These are phyloP conservation scores for Dactylellina cionopaga DNA, from an alignment of 2,329 filamentous ascomycete species.

Conservation along the genomic window DNA sequence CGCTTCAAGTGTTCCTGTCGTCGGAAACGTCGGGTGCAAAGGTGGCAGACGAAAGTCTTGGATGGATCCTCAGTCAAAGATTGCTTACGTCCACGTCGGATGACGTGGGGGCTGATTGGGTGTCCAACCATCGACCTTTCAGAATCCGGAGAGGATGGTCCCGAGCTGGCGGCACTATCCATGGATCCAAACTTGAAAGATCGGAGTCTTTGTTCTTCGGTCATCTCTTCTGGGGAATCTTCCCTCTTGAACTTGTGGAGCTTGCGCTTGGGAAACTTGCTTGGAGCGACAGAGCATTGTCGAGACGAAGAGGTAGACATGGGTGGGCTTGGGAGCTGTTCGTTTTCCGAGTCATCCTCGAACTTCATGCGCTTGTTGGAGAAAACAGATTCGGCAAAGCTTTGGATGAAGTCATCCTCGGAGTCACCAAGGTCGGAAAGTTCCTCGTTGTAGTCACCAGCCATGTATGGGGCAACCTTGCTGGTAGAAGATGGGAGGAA, in stretches of 20 bases:
- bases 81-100: slow-evolving; percentile 96
- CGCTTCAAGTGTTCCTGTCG: slow-evolving; percentile 98
- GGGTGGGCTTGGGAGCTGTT: slow-evolving; percentile 50
- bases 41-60: slow-evolving; percentile 96
- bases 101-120: slow-evolving; percentile 67
- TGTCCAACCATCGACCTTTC: slow-evolving; percentile 44
- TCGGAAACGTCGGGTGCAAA: slow-evolving; percentile 96
- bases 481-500: slow-evolving; percentile 43
- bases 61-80: slow-evolving; percentile 96
- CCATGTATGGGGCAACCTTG: slow-evolving; percentile 48
- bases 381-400: slow-evolving; percentile 51
- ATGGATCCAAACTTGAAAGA: slow-evolving; percentile 50
- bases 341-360: slow-evolving; percentile 49
- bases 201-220: slow-evolving; percentile 47
- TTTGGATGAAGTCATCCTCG: slow-evolving; percentile 50
- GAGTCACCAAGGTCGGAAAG: slow-evolving; percentile 49
- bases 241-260: slow-evolving; percentile 30
- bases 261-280: slow-evolving; percentile 39
- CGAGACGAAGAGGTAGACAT: slow-evolving; percentile 50
- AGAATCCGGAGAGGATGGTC: slow-evolving; percentile 21
- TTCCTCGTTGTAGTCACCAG: slow-evolving; percentile 52
- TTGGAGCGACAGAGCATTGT: slow-evolving; percentile 47
- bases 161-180: slow-evolving; percentile 25
- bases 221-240: slow-evolving; percentile 32
- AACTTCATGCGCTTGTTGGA: slow-evolving; percentile 49